These are phyloP conservation scores for Lentinula raphanica DNA, from an alignment of 768 basidiomycete species.

Conservation along the genomic window DNA sequence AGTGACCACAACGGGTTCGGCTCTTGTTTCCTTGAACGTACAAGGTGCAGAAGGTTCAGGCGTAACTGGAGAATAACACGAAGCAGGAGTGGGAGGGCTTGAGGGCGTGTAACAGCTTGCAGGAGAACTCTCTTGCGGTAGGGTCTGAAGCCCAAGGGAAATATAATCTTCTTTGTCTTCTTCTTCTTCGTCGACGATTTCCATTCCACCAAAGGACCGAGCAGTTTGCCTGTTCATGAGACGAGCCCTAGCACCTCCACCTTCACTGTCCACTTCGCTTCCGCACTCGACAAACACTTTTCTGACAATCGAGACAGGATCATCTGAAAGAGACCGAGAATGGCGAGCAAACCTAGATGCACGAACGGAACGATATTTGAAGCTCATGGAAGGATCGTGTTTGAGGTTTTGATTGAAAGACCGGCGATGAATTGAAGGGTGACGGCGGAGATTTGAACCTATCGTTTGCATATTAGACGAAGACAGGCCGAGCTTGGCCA, in stretches of 20 bases:
- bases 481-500: not conserved
- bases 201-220: constrained; percentile 6
- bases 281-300: constrained; percentile 3
- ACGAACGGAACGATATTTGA: not conserved
- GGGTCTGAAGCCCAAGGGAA: not conserved
- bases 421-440: not conserved
- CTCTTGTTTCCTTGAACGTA: not conserved
- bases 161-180: not conserved
- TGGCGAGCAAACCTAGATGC: not conserved
- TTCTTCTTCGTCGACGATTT: constrained; percentile 8
- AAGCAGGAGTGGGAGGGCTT: not conserved
- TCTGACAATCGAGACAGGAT: constrained; percentile 2
- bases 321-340: not conserved
- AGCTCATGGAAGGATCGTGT: constrained; percentile 1
- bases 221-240: constrained; percentile 4
- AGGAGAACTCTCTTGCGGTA: not conserved
- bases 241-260: not conserved
- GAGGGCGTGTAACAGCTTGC: not conserved
- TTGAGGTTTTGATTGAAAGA: not conserved
- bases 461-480: not conserved
- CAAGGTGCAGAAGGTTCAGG: not conserved
- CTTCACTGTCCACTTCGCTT: not conserved
- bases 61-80: not conserved
- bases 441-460: constrained; percentile 1
- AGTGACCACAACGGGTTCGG: not conserved